Base-by-base conservation (phyloP, 352 stramenopile species). In the Globisporangium heterothallicum region DNA sequence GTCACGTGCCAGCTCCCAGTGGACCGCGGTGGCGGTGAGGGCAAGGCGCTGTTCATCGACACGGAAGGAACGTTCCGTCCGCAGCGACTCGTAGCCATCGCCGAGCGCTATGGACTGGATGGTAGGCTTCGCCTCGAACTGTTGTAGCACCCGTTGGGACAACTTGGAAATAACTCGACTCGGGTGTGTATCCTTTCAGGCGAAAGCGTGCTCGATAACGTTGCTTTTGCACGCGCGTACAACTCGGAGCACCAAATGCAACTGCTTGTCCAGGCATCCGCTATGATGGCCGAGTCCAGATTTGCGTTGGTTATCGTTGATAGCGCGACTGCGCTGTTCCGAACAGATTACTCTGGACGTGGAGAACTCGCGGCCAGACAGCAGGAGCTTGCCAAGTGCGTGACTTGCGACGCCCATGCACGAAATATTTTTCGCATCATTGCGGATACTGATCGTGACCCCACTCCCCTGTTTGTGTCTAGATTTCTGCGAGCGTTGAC, bases 171-270 rank as follows among this genome's bases (percentile, higher is more conserved):
- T 47, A n/a, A n/a, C n/a, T n/a, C n/a, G n/a, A n/a, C n/a, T n/a
- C n/a, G n/a, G n/a, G 27, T 35, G 1, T 48, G 30, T 66, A 29
- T 32, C 50, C 8, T 12, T 4, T 18, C 44, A 72, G 70, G 76
- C 29, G 89, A 97, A 25, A 95, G 94, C 19, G 95, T 98, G 14
- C 76, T 99, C 38, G 97, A 99, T 53, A 99, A 99, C 76, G 95
- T 99, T 14, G 96, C 96, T 5, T 99, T 97, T 58, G 97, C 97
- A 18, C 88, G 97, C 46, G 97, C 97, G 12, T 98, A 99, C 78
- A 99, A 99, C 74, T 98, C 92, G 40, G 97, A 99, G 59, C 97
- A 99, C 66, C 97, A 99, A 70, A 98, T 98, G 86, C 78, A 97
- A 63, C 72, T 99, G 21, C 82, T 99, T 42, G 90, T 97, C 49